Evolutionary conservation across 139 green algal species (phyloP).

Genomic region (Auxenochlorella pyrenoidosa): DNA sequence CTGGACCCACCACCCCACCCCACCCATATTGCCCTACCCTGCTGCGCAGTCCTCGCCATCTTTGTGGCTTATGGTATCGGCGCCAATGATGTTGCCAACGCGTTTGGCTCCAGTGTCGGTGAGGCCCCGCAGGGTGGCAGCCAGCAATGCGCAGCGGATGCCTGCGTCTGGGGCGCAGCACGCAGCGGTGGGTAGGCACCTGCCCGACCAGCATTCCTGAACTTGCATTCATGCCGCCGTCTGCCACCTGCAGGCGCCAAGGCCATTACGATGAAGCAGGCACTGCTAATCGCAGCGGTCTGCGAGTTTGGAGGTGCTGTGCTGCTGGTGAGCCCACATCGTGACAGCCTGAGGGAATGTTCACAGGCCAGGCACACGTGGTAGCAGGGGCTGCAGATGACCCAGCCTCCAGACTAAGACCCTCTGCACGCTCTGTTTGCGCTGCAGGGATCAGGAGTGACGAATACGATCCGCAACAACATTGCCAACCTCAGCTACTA

Average conservation of each 20-base stretch:
- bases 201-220: too few species aligned
- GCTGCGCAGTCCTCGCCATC: conserved; percentile 25
- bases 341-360: too few species aligned
- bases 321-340: background rate
- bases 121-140: too few species aligned
- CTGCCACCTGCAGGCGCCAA: conserved; percentile 40
- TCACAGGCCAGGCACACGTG: too few species aligned
- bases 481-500: conserved; percentile 55
- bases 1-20: too few species aligned
- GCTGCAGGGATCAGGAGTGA: conserved; percentile 48
- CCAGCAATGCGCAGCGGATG: too few species aligned
- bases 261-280: conserved; percentile 47
- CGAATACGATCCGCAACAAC: conserved; percentile 55
- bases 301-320: conserved; percentile 46
- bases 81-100: conserved; percentile 25
- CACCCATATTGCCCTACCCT: background rate
- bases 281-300: conserved; percentile 48
- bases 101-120: too few species aligned
- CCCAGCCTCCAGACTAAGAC: too few species aligned
- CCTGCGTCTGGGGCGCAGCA: too few species aligned
- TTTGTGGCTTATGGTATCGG: conserved; percentile 52
- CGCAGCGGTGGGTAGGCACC: too few species aligned
- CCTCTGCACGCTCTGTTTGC: background rate
- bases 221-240: too few species aligned
- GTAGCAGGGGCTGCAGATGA: too few species aligned